Conservation (phyloP, 1,284 basidiomycete species). For the Ustilago bromivora region DNA sequence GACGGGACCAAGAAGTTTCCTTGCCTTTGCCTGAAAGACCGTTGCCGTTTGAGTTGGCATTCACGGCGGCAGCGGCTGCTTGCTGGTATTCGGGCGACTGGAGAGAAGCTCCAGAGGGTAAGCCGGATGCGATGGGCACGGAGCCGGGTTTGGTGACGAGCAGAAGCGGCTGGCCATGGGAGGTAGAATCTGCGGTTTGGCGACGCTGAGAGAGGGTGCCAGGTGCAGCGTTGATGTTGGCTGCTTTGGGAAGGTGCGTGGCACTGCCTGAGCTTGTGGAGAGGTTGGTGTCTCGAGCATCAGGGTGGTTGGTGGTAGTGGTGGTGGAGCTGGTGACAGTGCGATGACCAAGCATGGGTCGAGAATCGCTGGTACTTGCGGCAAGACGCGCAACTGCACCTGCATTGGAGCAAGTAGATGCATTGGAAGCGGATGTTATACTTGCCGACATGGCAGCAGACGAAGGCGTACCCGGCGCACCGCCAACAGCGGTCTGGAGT, state of each 20-base stretch:
- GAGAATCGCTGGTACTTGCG: slow-evolving; percentile 21
- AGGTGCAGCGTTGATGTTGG: slow-evolving; percentile 12
- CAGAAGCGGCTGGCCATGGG: slow-evolving; percentile 30
- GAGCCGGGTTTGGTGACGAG: slow-evolving; percentile 49
- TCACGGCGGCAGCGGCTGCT: slow-evolving; percentile 33
- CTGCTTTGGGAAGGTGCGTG: slow-evolving; percentile 20
- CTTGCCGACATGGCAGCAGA: slow-evolving; percentile 44
- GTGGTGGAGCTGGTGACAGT: slow-evolving; percentile 43
- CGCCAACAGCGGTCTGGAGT: slow-evolving; percentile 15
- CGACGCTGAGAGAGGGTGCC: slow-evolving; percentile 41
- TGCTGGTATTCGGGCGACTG: slow-evolving; percentile 45
- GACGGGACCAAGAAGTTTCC: slow-evolving; percentile 43
- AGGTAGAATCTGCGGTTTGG: slow-evolving; percentile 4
- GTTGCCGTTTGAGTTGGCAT: slow-evolving; percentile 32
- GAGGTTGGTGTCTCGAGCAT: slow-evolving; percentile 27
- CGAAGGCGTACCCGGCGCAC: slow-evolving; percentile 19
- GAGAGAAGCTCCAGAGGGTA: slow-evolving; percentile 23
- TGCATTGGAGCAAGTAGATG: slow-evolving; percentile 24
- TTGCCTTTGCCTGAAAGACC: slow-evolving; percentile 52
- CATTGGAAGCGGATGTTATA: slow-evolving; percentile 30
- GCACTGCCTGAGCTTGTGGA: slow-evolving; percentile 41
- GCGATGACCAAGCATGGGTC: slow-evolving; percentile 31
- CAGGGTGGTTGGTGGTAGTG: slow-evolving; percentile 40
- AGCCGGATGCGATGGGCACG: slow-evolving; percentile 41
- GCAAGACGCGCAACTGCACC: slow-evolving; percentile 8